Evolutionary conservation across 305 asterid species (phyloP).

Genomic region (Petunia hybrid): DNA sequence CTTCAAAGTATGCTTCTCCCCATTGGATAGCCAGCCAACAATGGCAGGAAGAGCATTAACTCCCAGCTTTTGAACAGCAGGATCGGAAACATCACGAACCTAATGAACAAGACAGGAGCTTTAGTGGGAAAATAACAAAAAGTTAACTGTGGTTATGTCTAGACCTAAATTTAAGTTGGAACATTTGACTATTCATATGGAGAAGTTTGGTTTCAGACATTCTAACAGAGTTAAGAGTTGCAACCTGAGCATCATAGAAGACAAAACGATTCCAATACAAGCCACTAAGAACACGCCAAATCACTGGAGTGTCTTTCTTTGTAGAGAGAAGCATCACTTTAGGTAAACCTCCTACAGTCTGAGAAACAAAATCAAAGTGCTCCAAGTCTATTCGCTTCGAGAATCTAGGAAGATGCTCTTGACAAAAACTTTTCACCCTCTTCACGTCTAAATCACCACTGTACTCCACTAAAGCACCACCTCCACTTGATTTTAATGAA

Average conservation of each 20-base stretch:
- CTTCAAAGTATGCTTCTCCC: slow-evolving; percentile 71
- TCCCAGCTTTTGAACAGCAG: slow-evolving; percentile 61
- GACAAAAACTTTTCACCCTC: slow-evolving; percentile 71
- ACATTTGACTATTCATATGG: neutral
- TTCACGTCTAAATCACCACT: slow-evolving; percentile 62
- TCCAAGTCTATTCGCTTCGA: slow-evolving; percentile 72
- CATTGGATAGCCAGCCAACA: slow-evolving; percentile 84
- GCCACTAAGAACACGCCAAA: slow-evolving; percentile 95
- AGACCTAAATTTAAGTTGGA: neutral
- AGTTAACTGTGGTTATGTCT: neutral
- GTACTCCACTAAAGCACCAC: slow-evolving; percentile 81
- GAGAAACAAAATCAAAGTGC: slow-evolving; percentile 55
- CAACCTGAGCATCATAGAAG: slow-evolving; percentile 85
- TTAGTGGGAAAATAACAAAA: neutral
- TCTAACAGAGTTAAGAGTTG: neutral
- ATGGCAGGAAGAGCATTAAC: slow-evolving; percentile 85
- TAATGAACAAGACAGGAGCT: slow-evolving; percentile 38
- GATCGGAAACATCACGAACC: slow-evolving; percentile 79
- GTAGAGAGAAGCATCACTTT: slow-evolving; percentile 85
- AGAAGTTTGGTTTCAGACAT: neutral
- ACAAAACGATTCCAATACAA: slow-evolving; percentile 65
- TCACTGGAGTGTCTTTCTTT: slow-evolving; percentile 85
- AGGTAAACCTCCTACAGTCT: slow-evolving; percentile 56
- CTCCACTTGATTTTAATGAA: slow-evolving; percentile 60
- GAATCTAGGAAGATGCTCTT: slow-evolving; percentile 76